phyloP scores from a whole-genome alignment of 2,329 filamentous ascomycete genomes.

The Dactylellina leptospora region DNA sequence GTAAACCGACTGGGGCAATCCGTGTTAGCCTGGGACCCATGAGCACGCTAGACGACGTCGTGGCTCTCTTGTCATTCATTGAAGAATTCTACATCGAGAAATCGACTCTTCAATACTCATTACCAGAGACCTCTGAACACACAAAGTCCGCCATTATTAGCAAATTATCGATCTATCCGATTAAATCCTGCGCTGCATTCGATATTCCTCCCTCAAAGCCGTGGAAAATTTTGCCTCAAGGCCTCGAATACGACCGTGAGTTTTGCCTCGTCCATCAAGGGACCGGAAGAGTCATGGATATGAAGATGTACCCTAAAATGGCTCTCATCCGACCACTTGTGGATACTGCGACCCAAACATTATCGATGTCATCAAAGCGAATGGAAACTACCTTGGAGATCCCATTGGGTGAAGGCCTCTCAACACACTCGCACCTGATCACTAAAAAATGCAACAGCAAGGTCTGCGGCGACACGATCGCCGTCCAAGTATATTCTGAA shows the following conservation, averaged over 20 bases:
- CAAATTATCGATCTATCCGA: slow-evolving; percentile 65
- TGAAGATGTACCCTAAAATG: slow-evolving; percentile 81
- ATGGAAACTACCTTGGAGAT: slow-evolving; percentile 52
- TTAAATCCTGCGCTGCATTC: slow-evolving; percentile 91
- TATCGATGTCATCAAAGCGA: slow-evolving; percentile 68
- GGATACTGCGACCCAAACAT: slow-evolving; percentile 72
- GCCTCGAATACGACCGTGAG: slow-evolving; percentile 91
- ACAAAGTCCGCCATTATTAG: slow-evolving; percentile 39
- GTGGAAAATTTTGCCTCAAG: slow-evolving; percentile 84
- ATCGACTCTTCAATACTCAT: slow-evolving; percentile 26
- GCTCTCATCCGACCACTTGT: slow-evolving; percentile 78
- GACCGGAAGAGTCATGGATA: slow-evolving; percentile 82
- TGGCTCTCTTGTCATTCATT: slow-evolving; percentile 75
- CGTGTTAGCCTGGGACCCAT: slow-evolving; percentile 88
- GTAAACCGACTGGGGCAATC: slow-evolving; percentile 87
- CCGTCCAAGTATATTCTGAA: slow-evolving; percentile 75
- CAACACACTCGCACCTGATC: slow-evolving; percentile 58
- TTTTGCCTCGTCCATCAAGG: slow-evolving; percentile 93
- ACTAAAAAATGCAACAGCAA: slow-evolving; percentile 58
- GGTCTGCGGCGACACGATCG: slow-evolving; percentile 83
- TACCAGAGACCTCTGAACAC: slow-evolving; percentile 45
- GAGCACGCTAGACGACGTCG: slow-evolving; percentile 80
- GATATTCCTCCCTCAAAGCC: slow-evolving; percentile 69
- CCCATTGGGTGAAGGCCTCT: slow-evolving; percentile 58
- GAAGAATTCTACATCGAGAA: slow-evolving; percentile 71